Base-by-base conservation (phyloP, 1,139 yeast species). In the Lodderomyces orthopsilosis region DNA sequence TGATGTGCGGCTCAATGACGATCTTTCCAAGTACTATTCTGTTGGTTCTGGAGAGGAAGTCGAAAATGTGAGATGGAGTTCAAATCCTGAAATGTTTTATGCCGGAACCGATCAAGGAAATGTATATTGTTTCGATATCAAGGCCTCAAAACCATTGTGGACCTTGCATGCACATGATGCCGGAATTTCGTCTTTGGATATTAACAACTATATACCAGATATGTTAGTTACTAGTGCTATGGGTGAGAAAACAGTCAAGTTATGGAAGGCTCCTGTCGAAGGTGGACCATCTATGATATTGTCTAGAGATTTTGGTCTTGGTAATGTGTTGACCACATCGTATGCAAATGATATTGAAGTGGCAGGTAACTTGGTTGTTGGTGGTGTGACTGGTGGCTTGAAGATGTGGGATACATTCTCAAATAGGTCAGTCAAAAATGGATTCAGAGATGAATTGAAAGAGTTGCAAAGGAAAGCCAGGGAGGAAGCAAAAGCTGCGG, bases 161-260 rank as follows among this genome's bases (percentile, higher is more conserved):
- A 88, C 95, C 5, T 75, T 93, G 56, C 96, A 94, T 66, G 98
- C 98, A 2, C 98, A 93, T 62, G 98, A 93, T 65, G 81, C 95
- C 4, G 97, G 95, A 47, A 85, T 93, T 48, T 85, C 97, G 9
- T 76, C 94, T 2, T 76, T 94, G 55, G 85, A 84, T 54, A 76
- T 84, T 38, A 90, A 88, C 63, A 61, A 64, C 27, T 77, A 73
- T 59, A 65, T 89, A 40, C 84, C 85, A 22, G 95, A 95, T 14
- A 70, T 87, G 74, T 66, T 93, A 61, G 81, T 83, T 23, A 89
- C 98, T 3, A 83, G 95, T 45, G 96, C 97, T 9, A 85, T 85
- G 90, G 88, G 91, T 44, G 98, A 94, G 59, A 88, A 87, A 63
- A 67, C 70, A 10, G 81, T 90, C 45, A 93, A 94, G 65, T 71